Evolutionary conservation across 441 rosid species (phyloP), one percentile per base, ranked within the genome.

Genomic region (Adansonia rubrostipa): DNA sequence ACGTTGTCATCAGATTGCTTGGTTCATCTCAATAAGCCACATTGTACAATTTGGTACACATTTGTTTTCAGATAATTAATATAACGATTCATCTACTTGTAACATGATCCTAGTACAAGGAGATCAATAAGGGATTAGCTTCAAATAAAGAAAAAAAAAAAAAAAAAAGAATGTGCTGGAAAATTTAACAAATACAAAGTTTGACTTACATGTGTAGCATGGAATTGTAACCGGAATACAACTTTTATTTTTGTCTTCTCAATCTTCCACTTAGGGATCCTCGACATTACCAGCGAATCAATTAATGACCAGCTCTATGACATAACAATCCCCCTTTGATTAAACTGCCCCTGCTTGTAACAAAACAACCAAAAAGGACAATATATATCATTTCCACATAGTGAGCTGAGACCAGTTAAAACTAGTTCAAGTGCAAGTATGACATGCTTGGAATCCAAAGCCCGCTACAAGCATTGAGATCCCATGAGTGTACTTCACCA

Each of bases 181-280:
- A 73, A 58, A 13, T 73, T 73, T 24, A 20, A 42, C 14, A 65
- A 80, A 36, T 67, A 6, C 13, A 63, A 78, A 75, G 61, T 66
- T 66, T 28, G 64, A 87, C 98, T 87, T 89, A 97, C 99, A 87
- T 97, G 97, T 11, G 99, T 97, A 77, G 99, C 98, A 81, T 97
- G 97, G 84, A 97, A 97, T 78, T 95, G 99, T 65, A 97, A 88
- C 65, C 99, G 90, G 85, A 97, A 97, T 67, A 95, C 99, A 63
- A 97, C 98, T 89, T 97, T 97, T 40, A 90, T 92, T 92, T 97
- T 97, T 40, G 97, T 92, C 89, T 95, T 97, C 93, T 97, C 99
- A 61, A 89, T 81, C 89, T 90, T 95, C 99, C 99, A 95, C 91
- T 86, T 95, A 9, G 93, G 73, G 64, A 86, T 76, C 87, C 97